Evolutionary conservation across 768 basidiomycete genomes (phyloP), one percentile per base, ranked within the genome.

Genomic region (Hemileccinum rubropunctum): DNA sequence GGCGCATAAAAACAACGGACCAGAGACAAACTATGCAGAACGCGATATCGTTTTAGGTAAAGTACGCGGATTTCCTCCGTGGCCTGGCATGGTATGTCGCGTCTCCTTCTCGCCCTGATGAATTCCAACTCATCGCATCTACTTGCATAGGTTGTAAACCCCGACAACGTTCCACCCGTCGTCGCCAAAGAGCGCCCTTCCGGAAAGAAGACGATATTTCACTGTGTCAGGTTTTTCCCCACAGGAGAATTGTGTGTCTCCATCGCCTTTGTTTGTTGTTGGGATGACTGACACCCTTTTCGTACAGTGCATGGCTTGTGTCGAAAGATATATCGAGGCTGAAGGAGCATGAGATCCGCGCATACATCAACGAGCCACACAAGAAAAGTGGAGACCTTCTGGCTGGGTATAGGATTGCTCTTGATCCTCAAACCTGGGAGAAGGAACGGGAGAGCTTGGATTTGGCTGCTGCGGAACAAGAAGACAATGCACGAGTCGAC

Each of bases 21-120:
- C 70, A 56, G 65, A 64, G 53, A 65, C 74, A 12, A 73, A 74
- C 40, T 95, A 89, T 67, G 76, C 78, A 20, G 64, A 78, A 48
- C 84, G 88, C 70, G 94, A 98, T 63, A 76, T 93, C 58, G 92
- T 98, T 34, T 82, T 98, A 53, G 93, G 82, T 21, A 95, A 95
- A 76, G 73, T 99, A 66, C 91, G 90, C 73, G 97, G 95, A 10
- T 98, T 77, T 73, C 93, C 97, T 2, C 79, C 88, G 4, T 99
- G 97, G 97, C 97, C 94, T 47, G 91, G 84, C 66, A 88, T 90
- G 75, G 95, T 95, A 65, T 71, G 90, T 80, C 51, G 54, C 62
- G 62, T 57, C 53, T 58, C 42, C 56, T 55, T 42, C 51, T 53
- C 49, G 53, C 47, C 40, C 42, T 46, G 42, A 36, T 40, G 52